phyloP scores from a whole-genome alignment of 257 asterid genomes.

The Solanum clarkiae region DNA sequence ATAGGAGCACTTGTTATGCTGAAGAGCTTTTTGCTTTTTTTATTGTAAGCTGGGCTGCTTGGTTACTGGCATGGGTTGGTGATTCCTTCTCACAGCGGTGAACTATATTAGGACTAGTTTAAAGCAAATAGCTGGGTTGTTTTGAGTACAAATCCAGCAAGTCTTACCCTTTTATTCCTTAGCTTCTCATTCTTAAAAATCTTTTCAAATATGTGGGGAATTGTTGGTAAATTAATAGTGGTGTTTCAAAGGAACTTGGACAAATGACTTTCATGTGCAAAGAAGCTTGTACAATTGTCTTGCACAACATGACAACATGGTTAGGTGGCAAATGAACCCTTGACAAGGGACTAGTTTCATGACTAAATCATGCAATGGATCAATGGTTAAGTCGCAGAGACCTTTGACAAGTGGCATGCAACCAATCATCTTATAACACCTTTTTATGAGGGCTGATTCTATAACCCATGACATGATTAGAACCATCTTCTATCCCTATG shows the following conservation, averaged over 20 bases:
- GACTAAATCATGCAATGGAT: background rate
- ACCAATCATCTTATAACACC: background rate
- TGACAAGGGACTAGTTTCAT: background rate
- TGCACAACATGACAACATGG: background rate
- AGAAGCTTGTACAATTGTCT: background rate
- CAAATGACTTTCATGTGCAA: background rate
- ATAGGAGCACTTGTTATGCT: too few species aligned
- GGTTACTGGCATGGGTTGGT: too few species aligned
- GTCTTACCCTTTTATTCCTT: background rate
- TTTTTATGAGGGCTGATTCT: too few species aligned
- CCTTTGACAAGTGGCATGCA: background rate
- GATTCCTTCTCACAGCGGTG: background rate
- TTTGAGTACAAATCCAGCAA: background rate
- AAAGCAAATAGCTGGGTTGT: background rate
- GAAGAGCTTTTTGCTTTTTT: too few species aligned
- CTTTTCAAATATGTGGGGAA: background rate
- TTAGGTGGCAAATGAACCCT: background rate
- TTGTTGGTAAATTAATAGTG: background rate
- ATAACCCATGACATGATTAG: background rate
- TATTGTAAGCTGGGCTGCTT: too few species aligned
- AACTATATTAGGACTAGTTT: background rate
- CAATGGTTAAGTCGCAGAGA: background rate
- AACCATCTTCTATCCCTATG: background rate
- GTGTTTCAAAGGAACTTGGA: background rate
- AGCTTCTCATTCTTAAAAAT: background rate